These are phyloP conservation scores for Trematosphaeria pertusa DNA, from an alignment of 2,329 filamentous ascomycete species.

Conservation along the genomic window DNA sequence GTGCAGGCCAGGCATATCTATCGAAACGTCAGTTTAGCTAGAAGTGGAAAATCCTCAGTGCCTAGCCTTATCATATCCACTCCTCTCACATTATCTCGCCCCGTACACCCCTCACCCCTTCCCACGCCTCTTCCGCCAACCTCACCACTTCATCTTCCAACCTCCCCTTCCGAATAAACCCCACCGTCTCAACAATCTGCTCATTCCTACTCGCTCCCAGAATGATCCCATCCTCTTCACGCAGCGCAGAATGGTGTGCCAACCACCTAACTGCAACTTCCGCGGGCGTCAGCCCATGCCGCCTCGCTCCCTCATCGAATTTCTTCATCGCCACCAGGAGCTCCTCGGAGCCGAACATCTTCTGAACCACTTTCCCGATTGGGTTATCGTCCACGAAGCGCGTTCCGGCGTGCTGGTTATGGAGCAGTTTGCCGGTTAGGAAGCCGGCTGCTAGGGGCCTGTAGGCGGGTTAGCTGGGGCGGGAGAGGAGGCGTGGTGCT, in stretches of 20 bases:
- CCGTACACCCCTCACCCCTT: slow-evolving; percentile 1
- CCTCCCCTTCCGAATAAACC: slow-evolving; percentile 4
- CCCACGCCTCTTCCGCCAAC: slow-evolving; percentile 9
- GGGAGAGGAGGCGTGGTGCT: neutral
- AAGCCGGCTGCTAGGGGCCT: slow-evolving; percentile 16
- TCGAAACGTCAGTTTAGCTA: too few relatives aligned
- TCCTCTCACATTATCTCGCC: slow-evolving; percentile 6
- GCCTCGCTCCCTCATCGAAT: slow-evolving; percentile 9
- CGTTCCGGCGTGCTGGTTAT: slow-evolving; percentile 9
- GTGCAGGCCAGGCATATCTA: too few relatives aligned
- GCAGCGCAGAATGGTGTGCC: slow-evolving; percentile 13
- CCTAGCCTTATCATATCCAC: too few relatives aligned
- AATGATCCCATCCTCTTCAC: slow-evolving; percentile 14
- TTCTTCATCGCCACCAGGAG: slow-evolving; percentile 8
- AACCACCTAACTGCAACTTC: slow-evolving; percentile 18
- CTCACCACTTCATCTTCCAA: slow-evolving; percentile 4
- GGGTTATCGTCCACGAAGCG: slow-evolving; percentile 12
- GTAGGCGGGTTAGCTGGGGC: neutral
- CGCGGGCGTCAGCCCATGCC: slow-evolving; percentile 5
- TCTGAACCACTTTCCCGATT: slow-evolving; percentile 8
- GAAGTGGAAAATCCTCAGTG: too few relatives aligned
- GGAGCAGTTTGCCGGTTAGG: slow-evolving; percentile 15
- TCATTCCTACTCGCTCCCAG: slow-evolving; percentile 13
- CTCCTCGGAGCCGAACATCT: slow-evolving; percentile 6
- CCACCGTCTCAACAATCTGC: slow-evolving; percentile 7